Conservation (phyloP, 345 rosid species). For the Salix suchowensis region DNA sequence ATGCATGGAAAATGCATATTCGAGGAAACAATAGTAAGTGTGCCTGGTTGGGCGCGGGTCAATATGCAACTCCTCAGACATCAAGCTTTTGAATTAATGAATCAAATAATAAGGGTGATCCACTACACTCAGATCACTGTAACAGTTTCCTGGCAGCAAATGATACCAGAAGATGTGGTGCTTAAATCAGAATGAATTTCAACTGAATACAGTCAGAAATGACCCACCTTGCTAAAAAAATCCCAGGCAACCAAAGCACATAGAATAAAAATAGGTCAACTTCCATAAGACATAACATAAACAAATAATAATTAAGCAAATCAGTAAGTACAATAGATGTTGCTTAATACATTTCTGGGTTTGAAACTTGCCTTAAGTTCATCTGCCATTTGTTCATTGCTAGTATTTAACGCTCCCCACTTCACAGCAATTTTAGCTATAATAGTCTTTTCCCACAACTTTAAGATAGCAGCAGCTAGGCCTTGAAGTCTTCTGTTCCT, state of each 20-base stretch:
- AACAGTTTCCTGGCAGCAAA: not conserved
- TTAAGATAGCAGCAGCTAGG: conserved; percentile 67
- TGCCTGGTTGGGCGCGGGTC: not conserved
- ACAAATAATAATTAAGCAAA: not conserved
- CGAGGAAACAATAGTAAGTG: not conserved
- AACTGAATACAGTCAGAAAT: not conserved
- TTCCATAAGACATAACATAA: conserved; percentile 1
- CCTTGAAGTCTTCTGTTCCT: conserved; percentile 81
- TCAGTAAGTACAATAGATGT: not conserved
- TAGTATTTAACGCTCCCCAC: conserved; percentile 70
- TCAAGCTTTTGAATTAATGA: not conserved
- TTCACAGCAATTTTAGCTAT: conserved; percentile 81
- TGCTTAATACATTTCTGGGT: not conserved
- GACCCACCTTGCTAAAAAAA: not conserved
- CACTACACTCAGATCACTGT: not conserved
- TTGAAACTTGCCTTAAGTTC: conserved; percentile 58
- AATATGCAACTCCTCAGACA: not conserved
- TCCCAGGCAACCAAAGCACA: not conserved
- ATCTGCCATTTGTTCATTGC: conserved; percentile 77
- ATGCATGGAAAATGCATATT: not conserved
- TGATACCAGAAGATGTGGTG: not conserved
- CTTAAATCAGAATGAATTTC: not conserved
- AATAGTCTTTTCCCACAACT: conserved; percentile 70
- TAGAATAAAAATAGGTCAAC: not conserved
- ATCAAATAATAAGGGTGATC: not conserved